Percentiles rank a stretch among this genome's conserved stretches.
phyloP scores from a whole-genome alignment of 306 rosid species.

The Cucurbita ficifolia region DNA sequence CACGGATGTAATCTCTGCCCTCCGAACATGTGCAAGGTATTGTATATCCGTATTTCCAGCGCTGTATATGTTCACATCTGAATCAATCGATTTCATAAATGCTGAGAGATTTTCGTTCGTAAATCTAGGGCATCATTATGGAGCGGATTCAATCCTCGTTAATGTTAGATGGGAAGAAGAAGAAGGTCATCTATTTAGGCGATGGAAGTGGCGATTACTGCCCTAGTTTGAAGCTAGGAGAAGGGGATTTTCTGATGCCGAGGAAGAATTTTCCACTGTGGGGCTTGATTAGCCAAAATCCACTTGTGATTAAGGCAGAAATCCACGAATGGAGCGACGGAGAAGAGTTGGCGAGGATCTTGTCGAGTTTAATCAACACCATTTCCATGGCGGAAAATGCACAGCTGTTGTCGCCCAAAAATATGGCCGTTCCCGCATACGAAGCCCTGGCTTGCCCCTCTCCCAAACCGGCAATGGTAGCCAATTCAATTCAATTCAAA shows the following conservation, averaged over 20 bases:
- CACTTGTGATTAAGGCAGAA: slow-evolving; percentile 31
- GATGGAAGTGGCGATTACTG: slow-evolving; percentile 55
- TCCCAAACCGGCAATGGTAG: not conserved
- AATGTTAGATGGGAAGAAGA: slow-evolving; percentile 5
- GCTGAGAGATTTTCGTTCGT: not conserved
- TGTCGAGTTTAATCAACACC: slow-evolving; percentile 17
- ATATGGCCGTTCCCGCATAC: not conserved
- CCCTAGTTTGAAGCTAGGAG: slow-evolving; percentile 42
- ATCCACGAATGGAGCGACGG: slow-evolving; percentile 45
- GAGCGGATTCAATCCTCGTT: slow-evolving; percentile 25
- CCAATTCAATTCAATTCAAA: not conserved
- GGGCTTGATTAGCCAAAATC: slow-evolving; percentile 36
- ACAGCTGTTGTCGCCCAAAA: not conserved
- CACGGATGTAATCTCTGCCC: slow-evolving; percentile 46
- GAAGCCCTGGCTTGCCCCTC: not conserved
- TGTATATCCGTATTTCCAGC: not conserved
- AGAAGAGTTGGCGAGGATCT: slow-evolving; percentile 19
- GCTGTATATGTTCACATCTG: not conserved
- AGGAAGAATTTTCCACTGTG: slow-evolving; percentile 42
- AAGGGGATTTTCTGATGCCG: slow-evolving; percentile 42
- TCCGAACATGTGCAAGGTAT: slow-evolving; percentile 70
- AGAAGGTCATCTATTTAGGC: slow-evolving; percentile 39
- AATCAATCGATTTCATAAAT: not conserved
- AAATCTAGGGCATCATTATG: slow-evolving; percentile 26
- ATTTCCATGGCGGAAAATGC: slow-evolving; percentile 13